Evolutionary conservation across 2,329 filamentous ascomycete genomes (phyloP).

Genomic region (Botrytis galanthina): DNA sequence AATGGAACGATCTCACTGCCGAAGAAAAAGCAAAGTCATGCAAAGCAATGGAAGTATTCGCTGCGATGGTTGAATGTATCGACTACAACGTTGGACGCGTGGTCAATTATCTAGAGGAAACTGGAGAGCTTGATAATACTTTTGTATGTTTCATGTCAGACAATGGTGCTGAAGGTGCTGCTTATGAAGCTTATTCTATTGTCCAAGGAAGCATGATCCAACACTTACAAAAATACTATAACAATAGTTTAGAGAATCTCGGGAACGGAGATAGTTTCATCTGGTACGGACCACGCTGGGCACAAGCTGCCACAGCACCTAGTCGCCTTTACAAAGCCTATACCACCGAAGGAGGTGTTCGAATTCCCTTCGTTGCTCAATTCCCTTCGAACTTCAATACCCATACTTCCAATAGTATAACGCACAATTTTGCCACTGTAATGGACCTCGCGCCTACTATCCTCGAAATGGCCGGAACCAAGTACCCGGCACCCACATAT

Average conservation of each 20-base stretch:
- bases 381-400: not conserved
- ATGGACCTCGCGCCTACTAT: not conserved
- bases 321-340: not conserved
- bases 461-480: not conserved
- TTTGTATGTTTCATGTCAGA: not conserved
- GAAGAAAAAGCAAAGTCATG: not conserved
- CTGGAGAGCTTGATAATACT: not conserved
- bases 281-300: not conserved
- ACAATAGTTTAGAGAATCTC: not conserved
- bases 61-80: not conserved
- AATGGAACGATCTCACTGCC: slow-evolving; percentile 45
- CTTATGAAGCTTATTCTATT: not conserved
- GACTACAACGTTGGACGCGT: not conserved
- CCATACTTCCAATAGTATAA: not conserved
- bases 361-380: not conserved
- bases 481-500: not conserved
- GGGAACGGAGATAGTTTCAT: not conserved
- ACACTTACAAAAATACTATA: not conserved
- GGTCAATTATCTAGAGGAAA: not conserved
- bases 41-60: not conserved
- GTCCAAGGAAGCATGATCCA: not conserved
- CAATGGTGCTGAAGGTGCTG: not conserved
- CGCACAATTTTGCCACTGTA: not conserved
- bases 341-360: not conserved
- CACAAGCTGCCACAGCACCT: not conserved